Evolutionary conservation across 768 basidiomycete genomes (phyloP), one percentile per base, ranked within the genome.

Genomic region (Omphalotus guepiniiformis): DNA sequence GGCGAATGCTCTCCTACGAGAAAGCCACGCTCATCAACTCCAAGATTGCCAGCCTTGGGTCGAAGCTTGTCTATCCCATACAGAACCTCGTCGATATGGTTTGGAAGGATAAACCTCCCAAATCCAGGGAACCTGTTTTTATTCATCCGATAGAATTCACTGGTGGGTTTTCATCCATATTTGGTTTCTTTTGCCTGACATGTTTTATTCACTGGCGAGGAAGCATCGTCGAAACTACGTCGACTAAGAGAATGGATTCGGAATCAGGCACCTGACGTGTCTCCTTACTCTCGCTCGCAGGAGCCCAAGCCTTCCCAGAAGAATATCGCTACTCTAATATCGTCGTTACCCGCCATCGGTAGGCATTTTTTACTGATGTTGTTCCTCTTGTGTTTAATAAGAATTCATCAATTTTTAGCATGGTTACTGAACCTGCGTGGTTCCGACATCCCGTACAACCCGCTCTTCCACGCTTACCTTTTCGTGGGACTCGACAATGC

Each of bases 401-500:
- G 16, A 9, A 11, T 26, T 29, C 42, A 47, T 26, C 36, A 26
- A 37, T 41, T 35, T 19, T 25, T 67, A 80, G 95, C 95, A 0
- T 96, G 91, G 71, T 58, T 88, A 2, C 71, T 97, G 27, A 98
- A 98, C 59, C 69, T 94, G 45, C 85, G 95, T 40, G 94, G 93
- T 28, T 76, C 80, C 2, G 94, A 97, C 58, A 84, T 97, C 39
- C 90, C 91, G 0, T 90, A 82, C 72, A 93, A 91, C 60, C 95
- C 95, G 0, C 78, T 98, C 7, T 95, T 96, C 70, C 88, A 87
- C 42, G 79, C 88, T 0, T 98, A 95, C 60, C 66, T 94, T 16
- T 88, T 84, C 56, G 73, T 97, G 32, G 76, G 82, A 3, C 60
- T 78, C 7, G 71, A 82, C 11, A 63, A 62, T n/a, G 72, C 78